Base-by-base conservation (phyloP, 1,284 basidiomycete genomes). In the Anthracocystis walkeri region DNA sequence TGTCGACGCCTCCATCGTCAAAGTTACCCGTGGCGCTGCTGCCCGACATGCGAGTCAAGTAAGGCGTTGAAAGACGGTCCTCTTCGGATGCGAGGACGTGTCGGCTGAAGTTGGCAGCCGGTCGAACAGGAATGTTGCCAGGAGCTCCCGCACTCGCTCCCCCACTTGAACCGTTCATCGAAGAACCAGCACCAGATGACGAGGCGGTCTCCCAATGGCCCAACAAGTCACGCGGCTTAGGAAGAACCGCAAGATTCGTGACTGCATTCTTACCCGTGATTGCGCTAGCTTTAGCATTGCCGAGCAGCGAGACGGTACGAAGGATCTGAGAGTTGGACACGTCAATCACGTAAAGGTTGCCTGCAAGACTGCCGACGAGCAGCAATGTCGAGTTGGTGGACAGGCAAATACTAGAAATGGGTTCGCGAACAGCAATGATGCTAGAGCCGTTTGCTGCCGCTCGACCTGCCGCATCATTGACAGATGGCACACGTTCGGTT, bases 301-400 rank as follows among this genome's bases (percentile, higher is more conserved):
- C 72, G 1, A 75, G 63, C 31, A 75, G 53, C 14, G 77, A 63
- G 74, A 97, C 90, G 18, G 91, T 92, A 38, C 93, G 91, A 29
- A 96, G 87, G 33, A 91, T 90, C 83, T 98, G 95, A 79, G 95
- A 93, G 1, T 95, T 96, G 1, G 92, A 90, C 38, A 96, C 89
- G 72, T 97, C 92, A 82, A 95, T 93, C 31, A 95, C 85, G 65
- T 92, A 90, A 52, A 97, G 90, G n/a, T 90, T 86, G 7, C 35
- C 95, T 2, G 73, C 55, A 10, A 65, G 21, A n/a, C 84, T 84
- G 48, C 85, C 84, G 40, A 86, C 63, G 14, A 81, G 57, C 27
- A 85, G 89, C 33, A 92, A 88, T 0, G 92, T 89, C 0, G 90
- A 89, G 6, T 91, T 90, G 14, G 91, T 83, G 0, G 94, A 95